Percentiles rank a stretch among this genome's conserved stretches.
phyloP scores from a whole-genome alignment of 2,329 filamentous ascomycete genomes.

The Neonectria neomacrospora region DNA sequence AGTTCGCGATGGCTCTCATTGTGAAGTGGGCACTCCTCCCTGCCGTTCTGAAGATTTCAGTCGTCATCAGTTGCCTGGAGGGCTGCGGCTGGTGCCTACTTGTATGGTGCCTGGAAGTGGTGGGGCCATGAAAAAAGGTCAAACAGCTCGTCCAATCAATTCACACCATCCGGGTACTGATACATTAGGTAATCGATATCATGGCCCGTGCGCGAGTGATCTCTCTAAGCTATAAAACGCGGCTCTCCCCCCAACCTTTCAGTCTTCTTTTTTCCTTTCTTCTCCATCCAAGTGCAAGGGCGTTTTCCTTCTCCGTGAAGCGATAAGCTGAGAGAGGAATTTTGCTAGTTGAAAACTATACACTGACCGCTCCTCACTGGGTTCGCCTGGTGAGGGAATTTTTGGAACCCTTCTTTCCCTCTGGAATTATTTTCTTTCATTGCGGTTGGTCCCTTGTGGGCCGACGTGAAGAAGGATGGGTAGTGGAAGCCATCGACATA shows the following conservation, averaged over 20 bases:
- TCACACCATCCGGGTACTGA: conserved; percentile 20
- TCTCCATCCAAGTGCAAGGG: conserved; percentile 73
- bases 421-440: conserved; percentile 55
- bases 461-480: conserved; percentile 54
- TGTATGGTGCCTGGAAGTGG: conserved; percentile 37
- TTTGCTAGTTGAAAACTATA: conserved; percentile 92
- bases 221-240: conserved; percentile 49
- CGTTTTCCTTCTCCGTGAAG: conserved; percentile 70
- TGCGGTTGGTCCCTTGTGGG: conserved; percentile 49
- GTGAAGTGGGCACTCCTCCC: not conserved
- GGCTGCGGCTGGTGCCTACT: conserved; percentile 9
- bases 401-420: conserved; percentile 64
- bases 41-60: not conserved
- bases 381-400: conserved; percentile 76
- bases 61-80: not conserved
- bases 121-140: conserved; percentile 14
- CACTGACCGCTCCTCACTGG: conserved; percentile 75
- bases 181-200: conserved; percentile 35
- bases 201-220: conserved; percentile 35
- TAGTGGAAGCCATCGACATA: no score
- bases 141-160: conserved; percentile 32
- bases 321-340: conserved; percentile 81
- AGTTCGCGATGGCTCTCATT: not conserved
- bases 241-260: conserved; percentile 41
- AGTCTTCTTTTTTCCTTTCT: conserved; percentile 55